These are phyloP conservation scores for Ophiostoma triangulosporum DNA, from an alignment of 2,329 filamentous ascomycete genomes.

Conservation along the genomic window DNA sequence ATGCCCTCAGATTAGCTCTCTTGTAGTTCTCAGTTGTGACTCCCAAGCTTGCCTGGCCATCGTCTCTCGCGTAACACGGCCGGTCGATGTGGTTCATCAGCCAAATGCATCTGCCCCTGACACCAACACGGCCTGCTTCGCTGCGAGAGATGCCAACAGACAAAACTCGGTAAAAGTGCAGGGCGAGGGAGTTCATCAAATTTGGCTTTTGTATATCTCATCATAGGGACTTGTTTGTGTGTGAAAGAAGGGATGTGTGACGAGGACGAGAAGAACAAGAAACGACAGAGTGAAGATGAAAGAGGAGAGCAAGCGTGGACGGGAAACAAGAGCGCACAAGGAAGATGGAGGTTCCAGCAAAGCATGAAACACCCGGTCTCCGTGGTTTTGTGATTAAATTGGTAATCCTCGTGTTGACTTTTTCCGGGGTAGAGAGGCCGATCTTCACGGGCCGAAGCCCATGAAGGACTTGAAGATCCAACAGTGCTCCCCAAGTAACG, in stretches of 20 bases:
- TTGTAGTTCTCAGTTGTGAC: constrained; percentile 8
- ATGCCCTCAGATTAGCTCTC: constrained; percentile 16
- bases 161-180: neutral
- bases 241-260: constrained; percentile 1
- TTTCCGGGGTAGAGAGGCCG: neutral
- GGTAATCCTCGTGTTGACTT: no score
- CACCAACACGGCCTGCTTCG: neutral
- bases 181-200: constrained; percentile 9
- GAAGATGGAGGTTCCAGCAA: no score
- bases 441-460: neutral
- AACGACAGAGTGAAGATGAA: neutral
- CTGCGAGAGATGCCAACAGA: neutral
- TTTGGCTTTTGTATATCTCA: constrained; percentile 14
- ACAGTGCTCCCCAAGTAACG: neutral
- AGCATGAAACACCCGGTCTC: neutral
- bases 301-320: neutral
- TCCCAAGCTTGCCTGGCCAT: neutral
- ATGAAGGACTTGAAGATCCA: neutral
- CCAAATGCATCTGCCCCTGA: neutral
- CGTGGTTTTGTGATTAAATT: neutral
- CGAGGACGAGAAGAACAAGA: neutral
- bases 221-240: constrained; percentile 8
- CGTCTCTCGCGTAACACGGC: neutral
- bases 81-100: constrained; percentile 4
- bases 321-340: neutral